Base-by-base conservation (phyloP, 2,329 filamentous ascomycete genomes). In the Dichotomopilus funicola region DNA sequence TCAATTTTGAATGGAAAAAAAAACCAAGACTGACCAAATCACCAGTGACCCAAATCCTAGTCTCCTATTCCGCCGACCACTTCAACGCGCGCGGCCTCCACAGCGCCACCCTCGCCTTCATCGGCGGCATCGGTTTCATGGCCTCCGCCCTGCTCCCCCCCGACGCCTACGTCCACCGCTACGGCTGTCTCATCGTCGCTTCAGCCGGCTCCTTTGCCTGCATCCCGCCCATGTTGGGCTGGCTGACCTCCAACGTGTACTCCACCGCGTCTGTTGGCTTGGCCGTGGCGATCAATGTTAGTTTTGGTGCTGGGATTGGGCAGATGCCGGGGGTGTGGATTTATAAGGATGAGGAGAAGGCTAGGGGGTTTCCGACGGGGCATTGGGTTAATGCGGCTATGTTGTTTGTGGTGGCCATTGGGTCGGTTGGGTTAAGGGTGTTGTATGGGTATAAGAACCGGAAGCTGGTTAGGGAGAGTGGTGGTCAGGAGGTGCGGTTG, bases 241-340 rank as follows among this genome's bases (percentile, higher is more conserved):
- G 85, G 85, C 72, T 88, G 6, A 83, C 81, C 7, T 82, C 80
- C 42, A 89, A 89, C 64, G 73, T 87, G 49, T 80, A 80, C 64
- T 82, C 77, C 53, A 88, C 86, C 0, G 80, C 81, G 0, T 78
- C 84, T 0, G 80, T 81, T 0, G 86, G 86, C 0, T 74, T 89
- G 9, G 86, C 85, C 1, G 86, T 89, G 54, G 86, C 85, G 0
- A 70, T 89, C 59, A 88, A 89, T 59, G 80, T 89, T 12, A 83
- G 81, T 1, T 76, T 87, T 35, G 78, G 78, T 49, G 85, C 84
- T 0, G 85, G 84, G 0, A 76, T 85, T 0, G 86, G 86, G 0
- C 86, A 89, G 67, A 89, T 89, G 42, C 79, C 82, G 0, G 86
- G 85, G 0, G 83, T 88, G 1, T 89, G 85, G 85, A 88, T 88